Percentiles rank a stretch among this genome's conserved stretches.
These are phyloP conservation scores for Ensete glaucum DNA, from an alignment of 176 grass and related monocot genomes.

Conservation along the genomic window DNA sequence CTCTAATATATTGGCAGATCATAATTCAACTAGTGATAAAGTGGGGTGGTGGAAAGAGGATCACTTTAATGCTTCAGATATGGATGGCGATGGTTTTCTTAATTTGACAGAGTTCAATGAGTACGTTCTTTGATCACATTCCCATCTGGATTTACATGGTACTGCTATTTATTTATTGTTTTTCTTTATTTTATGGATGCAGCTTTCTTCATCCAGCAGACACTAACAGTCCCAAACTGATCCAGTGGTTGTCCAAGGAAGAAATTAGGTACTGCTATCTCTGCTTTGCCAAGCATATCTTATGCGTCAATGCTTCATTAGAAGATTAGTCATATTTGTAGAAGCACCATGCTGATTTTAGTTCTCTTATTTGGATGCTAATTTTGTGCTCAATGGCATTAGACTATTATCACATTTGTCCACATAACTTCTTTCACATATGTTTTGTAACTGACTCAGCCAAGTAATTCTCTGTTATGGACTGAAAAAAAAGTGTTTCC, in stretches of 20 bases:
- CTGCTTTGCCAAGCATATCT: constrained; percentile 9
- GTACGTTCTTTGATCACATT: constrained; percentile 38
- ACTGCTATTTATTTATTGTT: constrained; percentile 21
- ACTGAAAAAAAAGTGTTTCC: too few species aligned
- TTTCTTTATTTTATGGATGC: constrained; percentile 24
- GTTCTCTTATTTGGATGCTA: too few species aligned
- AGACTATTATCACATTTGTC: too few species aligned
- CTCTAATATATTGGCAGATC: constrained; percentile 36
- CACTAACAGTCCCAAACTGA: constrained; percentile 56
- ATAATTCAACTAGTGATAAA: constrained; percentile 63
- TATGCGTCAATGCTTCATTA: neutral
- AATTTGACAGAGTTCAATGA: constrained; percentile 90
- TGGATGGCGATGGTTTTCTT: constrained; percentile 62
- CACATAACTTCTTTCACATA: too few species aligned
- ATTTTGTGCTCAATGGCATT: too few species aligned
- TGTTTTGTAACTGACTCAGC: too few species aligned
- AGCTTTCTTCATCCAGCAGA: constrained; percentile 98
- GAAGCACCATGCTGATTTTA: neutral
- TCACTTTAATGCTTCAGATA: constrained; percentile 82
- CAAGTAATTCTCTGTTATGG: too few species aligned
- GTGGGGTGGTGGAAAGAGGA: constrained; percentile 91
- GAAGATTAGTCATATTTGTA: too few species aligned
- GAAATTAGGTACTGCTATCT: constrained; percentile 58
- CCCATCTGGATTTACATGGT: neutral
- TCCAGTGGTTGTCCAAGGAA: constrained; percentile 86